Conservation (phyloP, 441 rosid genomes). For the Isatis lusitanica region DNA sequence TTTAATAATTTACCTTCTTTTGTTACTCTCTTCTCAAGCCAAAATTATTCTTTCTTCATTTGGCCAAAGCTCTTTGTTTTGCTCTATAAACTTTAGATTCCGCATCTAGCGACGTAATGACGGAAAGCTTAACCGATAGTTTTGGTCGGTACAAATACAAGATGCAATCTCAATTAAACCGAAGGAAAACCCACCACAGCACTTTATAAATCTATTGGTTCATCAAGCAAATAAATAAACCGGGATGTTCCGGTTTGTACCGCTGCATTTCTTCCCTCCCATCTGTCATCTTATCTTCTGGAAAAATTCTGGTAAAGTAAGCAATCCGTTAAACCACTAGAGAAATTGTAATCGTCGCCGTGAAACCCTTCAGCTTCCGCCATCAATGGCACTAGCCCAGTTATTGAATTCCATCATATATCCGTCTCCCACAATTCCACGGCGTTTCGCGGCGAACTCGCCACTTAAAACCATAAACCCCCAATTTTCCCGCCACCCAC, state of each 20-base stretch:
- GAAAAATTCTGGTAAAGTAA: background rate
- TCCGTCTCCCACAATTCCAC: conserved; percentile 23
- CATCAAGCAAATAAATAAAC: background rate
- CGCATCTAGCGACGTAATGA: conserved; percentile 7
- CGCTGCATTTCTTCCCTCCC: conserved; percentile 30
- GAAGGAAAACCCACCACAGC: too few species aligned
- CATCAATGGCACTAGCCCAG: conserved; percentile 51
- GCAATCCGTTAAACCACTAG: background rate
- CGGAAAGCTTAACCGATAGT: too few species aligned
- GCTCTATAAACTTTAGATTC: conserved; percentile 29
- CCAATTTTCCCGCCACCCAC: conserved; percentile 38
- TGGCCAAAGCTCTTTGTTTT: conserved; percentile 9
- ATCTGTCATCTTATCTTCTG: conserved; percentile 35
- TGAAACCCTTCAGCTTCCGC: background rate
- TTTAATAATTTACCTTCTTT: conserved; percentile 29
- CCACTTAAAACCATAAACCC: conserved; percentile 36
- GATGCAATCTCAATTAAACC: background rate
- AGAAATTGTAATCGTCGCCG: conserved; percentile 4
- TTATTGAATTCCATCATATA: conserved; percentile 38
- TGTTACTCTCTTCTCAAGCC: conserved; percentile 45
- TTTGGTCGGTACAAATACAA: background rate
- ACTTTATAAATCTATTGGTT: too few species aligned
- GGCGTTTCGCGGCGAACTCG: conserved; percentile 27
- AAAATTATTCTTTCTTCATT: conserved; percentile 55
- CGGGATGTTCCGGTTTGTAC: background rate